phyloP scores from a whole-genome alignment of 2,329 filamentous ascomycete species.

The Cryphonectria radicalis region DNA sequence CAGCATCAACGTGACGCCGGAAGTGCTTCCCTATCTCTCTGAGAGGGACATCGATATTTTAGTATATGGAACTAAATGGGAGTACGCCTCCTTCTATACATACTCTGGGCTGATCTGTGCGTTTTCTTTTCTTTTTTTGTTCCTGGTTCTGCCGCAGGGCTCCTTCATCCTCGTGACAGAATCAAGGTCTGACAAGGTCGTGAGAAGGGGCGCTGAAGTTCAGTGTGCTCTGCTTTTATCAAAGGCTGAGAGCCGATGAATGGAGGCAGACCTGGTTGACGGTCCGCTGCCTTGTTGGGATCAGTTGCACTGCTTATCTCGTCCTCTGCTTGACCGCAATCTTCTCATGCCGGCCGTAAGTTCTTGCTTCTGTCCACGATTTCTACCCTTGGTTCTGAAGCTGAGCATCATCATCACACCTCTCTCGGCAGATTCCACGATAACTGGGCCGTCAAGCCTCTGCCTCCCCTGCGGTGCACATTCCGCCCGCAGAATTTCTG shows the following conservation, averaged over 20 bases:
- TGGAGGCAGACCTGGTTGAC: constrained; percentile 26
- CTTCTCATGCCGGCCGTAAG: constrained; percentile 21
- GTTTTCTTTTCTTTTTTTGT: not conserved
- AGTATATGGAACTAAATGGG: constrained; percentile 33
- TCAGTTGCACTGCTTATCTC: constrained; percentile 32
- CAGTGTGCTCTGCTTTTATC: constrained; percentile 36
- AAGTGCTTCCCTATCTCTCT: constrained; percentile 26
- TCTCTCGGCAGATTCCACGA: constrained; percentile 16
- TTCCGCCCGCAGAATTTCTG: constrained; percentile 27
- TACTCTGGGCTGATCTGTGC: constrained; percentile 36
- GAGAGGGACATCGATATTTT: constrained; percentile 33
- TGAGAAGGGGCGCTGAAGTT: constrained; percentile 36
- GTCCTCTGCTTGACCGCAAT: constrained; percentile 25
- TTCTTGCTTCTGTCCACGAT: not conserved
- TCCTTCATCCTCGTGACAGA: not conserved
- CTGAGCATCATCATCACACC: not conserved
- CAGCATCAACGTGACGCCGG: constrained; percentile 33
- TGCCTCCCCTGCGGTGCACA: constrained; percentile 27
- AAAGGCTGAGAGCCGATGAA: constrained; percentile 34
- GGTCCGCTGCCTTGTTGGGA: constrained; percentile 30
- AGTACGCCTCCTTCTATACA: constrained; percentile 35
- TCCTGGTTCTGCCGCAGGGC: too few relatives aligned
- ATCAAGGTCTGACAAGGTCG: not conserved
- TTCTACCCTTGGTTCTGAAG: not conserved
- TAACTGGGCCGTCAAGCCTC: constrained; percentile 35